These are phyloP conservation scores for Xerocomus brunneocitrinus DNA, from an alignment of 768 basidiomycete species.

Conservation along the genomic window DNA sequence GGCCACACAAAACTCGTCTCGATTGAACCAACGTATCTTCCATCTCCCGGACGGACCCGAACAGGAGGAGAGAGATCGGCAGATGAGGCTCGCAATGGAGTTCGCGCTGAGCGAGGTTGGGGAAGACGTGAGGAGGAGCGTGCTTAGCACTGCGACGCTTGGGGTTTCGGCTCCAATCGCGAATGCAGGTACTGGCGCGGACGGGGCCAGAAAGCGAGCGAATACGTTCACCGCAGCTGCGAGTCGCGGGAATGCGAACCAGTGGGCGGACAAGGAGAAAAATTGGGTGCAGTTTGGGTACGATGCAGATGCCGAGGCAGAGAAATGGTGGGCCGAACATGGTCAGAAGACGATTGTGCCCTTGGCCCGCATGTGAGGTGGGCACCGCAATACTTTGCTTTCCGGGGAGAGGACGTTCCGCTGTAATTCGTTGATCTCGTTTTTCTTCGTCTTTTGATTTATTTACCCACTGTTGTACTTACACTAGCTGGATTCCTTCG, in stretches of 20 bases:
- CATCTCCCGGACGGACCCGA: constrained; percentile 52
- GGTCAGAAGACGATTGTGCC: constrained; percentile 20
- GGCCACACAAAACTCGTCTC: constrained; percentile 44
- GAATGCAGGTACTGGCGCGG: neutral
- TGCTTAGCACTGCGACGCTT: constrained; percentile 13
- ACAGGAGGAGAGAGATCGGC: constrained; percentile 46
- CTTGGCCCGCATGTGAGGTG: constrained; percentile 14
- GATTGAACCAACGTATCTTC: constrained; percentile 50
- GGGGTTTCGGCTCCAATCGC: neutral
- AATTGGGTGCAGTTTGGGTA: constrained; percentile 46
- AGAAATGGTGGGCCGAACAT: constrained; percentile 44
- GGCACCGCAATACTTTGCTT: neutral
- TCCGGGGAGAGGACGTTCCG: neutral
- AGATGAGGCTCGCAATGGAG: constrained; percentile 48
- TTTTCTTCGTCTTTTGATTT: neutral
- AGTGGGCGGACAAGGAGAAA: constrained; percentile 56
- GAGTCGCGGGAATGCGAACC: constrained; percentile 40
- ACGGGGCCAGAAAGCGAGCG: neutral
- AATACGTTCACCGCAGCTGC: neutral
- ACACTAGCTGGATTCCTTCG: neutral
- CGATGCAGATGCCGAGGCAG: constrained; percentile 48
- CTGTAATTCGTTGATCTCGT: neutral
- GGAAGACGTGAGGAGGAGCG: constrained; percentile 4
- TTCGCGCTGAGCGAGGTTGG: constrained; percentile 28
- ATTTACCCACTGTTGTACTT: neutral